These are phyloP conservation scores for Populus tremula DNA, from an alignment of 345 rosid species.

Conservation along the genomic window DNA sequence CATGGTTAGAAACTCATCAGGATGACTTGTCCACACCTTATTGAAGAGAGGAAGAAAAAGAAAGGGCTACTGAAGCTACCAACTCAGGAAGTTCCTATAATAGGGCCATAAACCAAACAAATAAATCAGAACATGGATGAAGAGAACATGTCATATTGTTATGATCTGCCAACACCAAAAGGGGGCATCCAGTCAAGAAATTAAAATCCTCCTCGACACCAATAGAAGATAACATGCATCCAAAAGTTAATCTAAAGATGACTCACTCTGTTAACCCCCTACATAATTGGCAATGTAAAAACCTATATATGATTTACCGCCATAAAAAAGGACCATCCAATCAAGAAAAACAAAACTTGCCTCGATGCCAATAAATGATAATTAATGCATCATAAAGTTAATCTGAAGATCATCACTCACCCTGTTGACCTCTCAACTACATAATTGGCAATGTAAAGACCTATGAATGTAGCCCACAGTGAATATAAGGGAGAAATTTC, in stretches of 20 bases:
- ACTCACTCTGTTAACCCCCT: no score
- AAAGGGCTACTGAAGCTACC: neutral
- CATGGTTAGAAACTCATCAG: neutral
- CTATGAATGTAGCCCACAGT: conserved; percentile 97
- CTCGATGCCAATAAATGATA: neutral
- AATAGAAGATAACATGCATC: no score
- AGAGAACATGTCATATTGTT: neutral
- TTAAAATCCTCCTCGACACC: no score
- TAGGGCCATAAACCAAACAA: neutral
- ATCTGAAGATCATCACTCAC: conserved; percentile 44
- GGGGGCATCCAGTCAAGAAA: no score
- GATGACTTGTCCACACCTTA: neutral
- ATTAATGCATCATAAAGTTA: neutral
- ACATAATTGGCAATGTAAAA: no score
- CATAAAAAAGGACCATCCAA: neutral
- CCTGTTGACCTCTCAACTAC: conserved; percentile 98
- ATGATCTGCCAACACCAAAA: no score
- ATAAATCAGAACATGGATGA: neutral
- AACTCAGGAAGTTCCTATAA: neutral
- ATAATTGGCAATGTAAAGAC: conserved; percentile 96
- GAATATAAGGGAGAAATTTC: conserved; percentile 99
- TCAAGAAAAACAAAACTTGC: neutral
- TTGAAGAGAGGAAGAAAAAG: neutral
- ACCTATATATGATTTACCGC: neutral
- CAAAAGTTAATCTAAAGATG: no score